Evolutionary conservation across 768 basidiomycete species (phyloP), one percentile per base, ranked within the genome.

Genomic region (Mrakia blollopis): DNA sequence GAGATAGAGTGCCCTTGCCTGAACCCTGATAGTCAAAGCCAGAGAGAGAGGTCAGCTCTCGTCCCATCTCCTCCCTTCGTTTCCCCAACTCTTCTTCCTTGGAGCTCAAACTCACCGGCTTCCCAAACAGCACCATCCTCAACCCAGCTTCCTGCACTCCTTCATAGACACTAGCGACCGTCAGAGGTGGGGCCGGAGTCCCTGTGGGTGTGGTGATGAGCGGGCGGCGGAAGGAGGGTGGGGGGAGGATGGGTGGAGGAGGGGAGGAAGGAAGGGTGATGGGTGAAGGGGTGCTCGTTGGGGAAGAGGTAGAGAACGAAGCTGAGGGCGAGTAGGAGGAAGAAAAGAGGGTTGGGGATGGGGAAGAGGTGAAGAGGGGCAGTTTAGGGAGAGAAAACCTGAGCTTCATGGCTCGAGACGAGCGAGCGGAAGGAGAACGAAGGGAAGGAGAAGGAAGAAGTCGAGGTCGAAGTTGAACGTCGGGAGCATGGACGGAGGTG

Each of bases 91-190:
- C 60, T 79, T 69, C 62, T 80, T 80, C 80, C 80, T 82, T 79
- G 18, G 23, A 50, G 28, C 78, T 69, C 57, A 60, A n/a, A 54
- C 23, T 79, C 75, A 39, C 84, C 16, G 90, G 91, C 83, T 91
- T 91, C 41, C 90, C 91, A 82, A 91, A 91, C 86, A 91, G 88
- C 78, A 92, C 85, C 88, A 91, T 89, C 73, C 90, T 87, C 62
- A 77, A 60, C 8, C 73, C 73, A 50, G 73, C 63, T 18, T 74
- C 32, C 37, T 57, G 61, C 0, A 37, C 73, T 23, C 73, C 73
- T n/a, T 74, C 73, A 30, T 67, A 74, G 35, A 44, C 25, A 25
- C 57, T 62, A 47, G 73, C 62, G 21, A 57, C n/a, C 21, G 32
- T 25, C 25, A n/a, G 0, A 25, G 28, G 4, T 5, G 57, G 57